These are phyloP conservation scores for Prunus mongolica DNA, from an alignment of 306 rosid genomes.

Conservation along the genomic window DNA sequence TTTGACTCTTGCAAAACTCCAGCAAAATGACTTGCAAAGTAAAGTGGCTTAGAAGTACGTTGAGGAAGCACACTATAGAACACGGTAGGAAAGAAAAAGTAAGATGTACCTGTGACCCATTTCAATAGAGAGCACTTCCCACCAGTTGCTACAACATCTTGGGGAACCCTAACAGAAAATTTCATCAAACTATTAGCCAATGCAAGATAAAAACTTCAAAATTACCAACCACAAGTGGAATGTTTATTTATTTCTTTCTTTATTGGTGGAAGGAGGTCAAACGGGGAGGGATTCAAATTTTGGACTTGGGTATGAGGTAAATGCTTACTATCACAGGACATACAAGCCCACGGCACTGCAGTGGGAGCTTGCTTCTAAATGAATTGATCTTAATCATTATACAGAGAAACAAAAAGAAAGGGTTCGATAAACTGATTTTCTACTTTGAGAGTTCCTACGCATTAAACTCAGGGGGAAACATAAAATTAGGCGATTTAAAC, in stretches of 20 bases:
- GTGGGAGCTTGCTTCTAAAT: background rate
- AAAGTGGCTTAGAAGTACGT: background rate
- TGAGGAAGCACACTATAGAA: background rate
- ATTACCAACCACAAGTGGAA: background rate
- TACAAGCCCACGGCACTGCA: background rate
- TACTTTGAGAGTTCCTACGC: background rate
- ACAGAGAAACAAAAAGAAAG: background rate
- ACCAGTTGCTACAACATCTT: constrained; percentile 93
- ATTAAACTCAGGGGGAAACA: background rate
- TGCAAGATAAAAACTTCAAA: background rate
- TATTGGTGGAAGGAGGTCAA: too few relatives aligned
- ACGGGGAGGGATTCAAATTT: background rate
- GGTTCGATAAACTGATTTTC: background rate
- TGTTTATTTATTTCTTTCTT: background rate
- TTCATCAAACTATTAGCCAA: constrained; percentile 9
- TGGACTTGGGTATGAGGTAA: background rate
- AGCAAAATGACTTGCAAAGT: background rate
- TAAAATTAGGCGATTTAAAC: background rate
- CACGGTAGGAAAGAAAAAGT: background rate
- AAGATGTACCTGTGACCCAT: constrained; percentile 80
- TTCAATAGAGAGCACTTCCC: constrained; percentile 76
- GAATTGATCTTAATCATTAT: background rate
- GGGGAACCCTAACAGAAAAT: constrained; percentile 70
- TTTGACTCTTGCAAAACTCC: background rate
- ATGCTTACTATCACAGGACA: background rate